A percentile compares a stretch with the other conserved stretches of the same genome.
Conservation (phyloP, 2,329 filamentous ascomycete species). For the Scolecobasidium constrictum region DNA sequence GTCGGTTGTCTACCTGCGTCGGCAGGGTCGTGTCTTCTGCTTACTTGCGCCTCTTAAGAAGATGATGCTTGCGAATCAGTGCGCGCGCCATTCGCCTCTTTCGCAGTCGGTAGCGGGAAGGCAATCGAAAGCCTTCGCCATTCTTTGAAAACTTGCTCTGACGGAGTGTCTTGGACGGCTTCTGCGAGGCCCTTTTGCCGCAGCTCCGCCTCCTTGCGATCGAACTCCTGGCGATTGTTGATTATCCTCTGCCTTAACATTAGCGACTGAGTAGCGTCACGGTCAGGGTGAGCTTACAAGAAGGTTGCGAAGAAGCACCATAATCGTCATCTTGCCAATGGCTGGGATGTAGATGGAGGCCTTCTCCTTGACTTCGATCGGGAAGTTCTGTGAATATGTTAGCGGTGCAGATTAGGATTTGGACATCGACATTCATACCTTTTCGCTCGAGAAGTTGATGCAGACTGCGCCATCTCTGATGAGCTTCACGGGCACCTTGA, state of each 20-base stretch:
- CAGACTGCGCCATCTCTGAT: constrained; percentile 90
- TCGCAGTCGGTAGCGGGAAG: too few species aligned
- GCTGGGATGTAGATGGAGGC: constrained; percentile 95
- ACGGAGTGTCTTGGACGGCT: not conserved
- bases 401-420: constrained; percentile 2
- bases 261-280: too few species aligned
- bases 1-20: too few species aligned
- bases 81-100: too few species aligned
- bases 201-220: not conserved
- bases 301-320: constrained; percentile 78
- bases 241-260: not conserved
- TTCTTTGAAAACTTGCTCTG: not conserved
- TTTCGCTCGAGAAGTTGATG: constrained; percentile 94
- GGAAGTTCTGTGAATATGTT: constrained; percentile 56
- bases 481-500: constrained; percentile 77
- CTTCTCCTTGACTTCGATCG: constrained; percentile 81
- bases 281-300: constrained; percentile 42
- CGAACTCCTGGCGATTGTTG: not conserved
- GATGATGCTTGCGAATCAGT: too few species aligned
- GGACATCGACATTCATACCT: constrained; percentile 34
- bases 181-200: not conserved
- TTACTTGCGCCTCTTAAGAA: too few species aligned
- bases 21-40: too few species aligned
- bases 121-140: not conserved
- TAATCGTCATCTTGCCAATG: constrained; percentile 95